phyloP scores from a whole-genome alignment of 2,329 filamentous ascomycete genomes.

The Penicillium decumbens region DNA sequence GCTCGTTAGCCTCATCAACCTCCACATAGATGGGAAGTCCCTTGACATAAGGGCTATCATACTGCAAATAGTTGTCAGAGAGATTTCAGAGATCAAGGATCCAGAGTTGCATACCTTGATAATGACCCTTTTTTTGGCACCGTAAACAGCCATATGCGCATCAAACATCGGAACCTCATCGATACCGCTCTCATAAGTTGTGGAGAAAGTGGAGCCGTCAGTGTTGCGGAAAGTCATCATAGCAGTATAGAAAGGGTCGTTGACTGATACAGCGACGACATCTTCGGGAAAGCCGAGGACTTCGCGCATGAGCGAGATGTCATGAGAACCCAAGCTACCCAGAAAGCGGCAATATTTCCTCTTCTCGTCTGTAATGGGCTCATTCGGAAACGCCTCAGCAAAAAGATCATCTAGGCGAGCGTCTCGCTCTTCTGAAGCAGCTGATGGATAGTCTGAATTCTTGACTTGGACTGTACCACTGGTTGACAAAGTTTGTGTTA shows the following conservation, averaged over 20 bases:
- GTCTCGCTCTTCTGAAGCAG: constrained; percentile 9
- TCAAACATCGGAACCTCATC: constrained; percentile 16
- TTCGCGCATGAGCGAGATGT: constrained; percentile 19
- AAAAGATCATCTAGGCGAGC: constrained; percentile 10
- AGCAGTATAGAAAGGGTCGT: constrained; percentile 17
- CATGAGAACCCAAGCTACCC: constrained; percentile 16
- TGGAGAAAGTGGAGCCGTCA: constrained; percentile 11
- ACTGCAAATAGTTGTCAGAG: neutral
- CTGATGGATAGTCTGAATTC: constrained; percentile 8
- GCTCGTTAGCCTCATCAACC: constrained; percentile 16
- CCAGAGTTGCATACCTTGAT: constrained; percentile 5
- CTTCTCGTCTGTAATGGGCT: constrained; percentile 14
- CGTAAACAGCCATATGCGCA: constrained; percentile 15
- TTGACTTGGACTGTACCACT: constrained; percentile 16
- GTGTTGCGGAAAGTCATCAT: constrained; percentile 15
- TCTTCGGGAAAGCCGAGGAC: constrained; percentile 12
- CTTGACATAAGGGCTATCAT: constrained; percentile 18
- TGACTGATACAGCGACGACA: constrained; percentile 9
- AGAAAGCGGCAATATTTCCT: constrained; percentile 16
- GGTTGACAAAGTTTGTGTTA: constrained; percentile 13
- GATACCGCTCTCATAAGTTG: constrained; percentile 18
- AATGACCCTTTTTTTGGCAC: constrained; percentile 14
- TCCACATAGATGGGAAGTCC: constrained; percentile 15
- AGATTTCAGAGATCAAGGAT: neutral
- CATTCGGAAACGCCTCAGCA: constrained; percentile 11